Conservation (phyloP, 805 yeast species). For the Metschnikowia lachancei region DNA sequence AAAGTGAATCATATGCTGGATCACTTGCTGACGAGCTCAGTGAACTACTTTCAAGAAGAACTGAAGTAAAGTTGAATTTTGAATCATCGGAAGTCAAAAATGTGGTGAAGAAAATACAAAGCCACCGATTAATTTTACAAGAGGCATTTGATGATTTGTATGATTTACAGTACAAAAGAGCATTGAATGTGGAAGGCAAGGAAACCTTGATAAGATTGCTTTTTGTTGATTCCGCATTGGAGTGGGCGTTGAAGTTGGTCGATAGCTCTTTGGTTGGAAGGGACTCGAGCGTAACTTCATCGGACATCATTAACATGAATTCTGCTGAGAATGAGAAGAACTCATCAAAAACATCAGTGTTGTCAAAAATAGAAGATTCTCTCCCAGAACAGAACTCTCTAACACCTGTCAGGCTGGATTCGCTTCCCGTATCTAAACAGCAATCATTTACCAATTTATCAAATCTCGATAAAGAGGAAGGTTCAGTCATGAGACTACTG, state of each 20-base stretch:
- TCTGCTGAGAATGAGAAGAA: constrained; percentile 28
- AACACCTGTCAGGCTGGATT: constrained; percentile 10
- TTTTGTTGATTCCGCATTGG: constrained; percentile 66
- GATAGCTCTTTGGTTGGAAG: constrained; percentile 32
- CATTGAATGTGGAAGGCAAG: constrained; percentile 65
- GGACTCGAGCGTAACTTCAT: constrained; percentile 13
- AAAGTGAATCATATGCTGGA: constrained; percentile 25
- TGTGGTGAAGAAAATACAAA: too few species aligned
- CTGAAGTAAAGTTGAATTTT: constrained; percentile 33
- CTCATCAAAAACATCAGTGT: background rate
- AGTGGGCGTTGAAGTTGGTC: constrained; percentile 49
- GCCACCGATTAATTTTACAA: constrained; percentile 30
- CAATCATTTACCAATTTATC: constrained; percentile 29
- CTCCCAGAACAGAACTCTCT: background rate
- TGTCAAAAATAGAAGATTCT: too few species aligned
- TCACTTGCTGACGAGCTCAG: constrained; percentile 33
- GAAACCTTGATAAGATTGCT: constrained; percentile 69
- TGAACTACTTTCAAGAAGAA: constrained; percentile 32
- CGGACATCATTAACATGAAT: constrained; percentile 16
- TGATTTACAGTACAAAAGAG: constrained; percentile 52
- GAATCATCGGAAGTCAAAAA: constrained; percentile 19
- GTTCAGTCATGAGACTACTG: constrained; percentile 38
- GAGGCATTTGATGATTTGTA: constrained; percentile 49
- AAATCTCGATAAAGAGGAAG: constrained; percentile 41
- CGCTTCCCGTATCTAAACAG: constrained; percentile 17